phyloP scores from a whole-genome alignment of 169 alveolate species.

The Plasmodium malariae region DNA sequence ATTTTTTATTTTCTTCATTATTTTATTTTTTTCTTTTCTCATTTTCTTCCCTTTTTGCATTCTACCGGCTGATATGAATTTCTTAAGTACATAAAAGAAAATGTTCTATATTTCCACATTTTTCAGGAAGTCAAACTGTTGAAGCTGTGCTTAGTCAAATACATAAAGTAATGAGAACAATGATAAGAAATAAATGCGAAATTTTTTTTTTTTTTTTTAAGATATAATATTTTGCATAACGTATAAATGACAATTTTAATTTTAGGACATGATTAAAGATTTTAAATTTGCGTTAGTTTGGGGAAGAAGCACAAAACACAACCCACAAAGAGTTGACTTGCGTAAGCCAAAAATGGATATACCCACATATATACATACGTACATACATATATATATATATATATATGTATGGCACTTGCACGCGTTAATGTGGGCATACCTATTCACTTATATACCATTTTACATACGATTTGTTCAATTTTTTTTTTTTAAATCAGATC shows the following conservation, averaged over 20 bases:
- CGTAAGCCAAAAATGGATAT: conserved; percentile 75
- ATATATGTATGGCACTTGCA: too few species aligned
- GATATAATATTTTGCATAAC: neutral
- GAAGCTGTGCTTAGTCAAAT: conserved; percentile 81
- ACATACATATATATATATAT: neutral
- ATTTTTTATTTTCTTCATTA: neutral
- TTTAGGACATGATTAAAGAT: conserved; percentile 86
- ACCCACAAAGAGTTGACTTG: conserved; percentile 96
- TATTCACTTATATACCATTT: neutral
- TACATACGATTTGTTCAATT: neutral
- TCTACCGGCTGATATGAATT: neutral
- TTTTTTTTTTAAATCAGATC: conserved; percentile 74
- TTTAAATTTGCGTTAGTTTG: conserved; percentile 97
- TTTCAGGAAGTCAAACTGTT: conserved; percentile 78
- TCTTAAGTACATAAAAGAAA: neutral
- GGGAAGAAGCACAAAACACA: conserved; percentile 97
- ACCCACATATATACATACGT: neutral
- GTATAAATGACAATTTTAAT: conserved; percentile 26
- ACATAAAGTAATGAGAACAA: conserved; percentile 70
- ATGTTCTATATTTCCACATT: neutral
- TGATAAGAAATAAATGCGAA: conserved; percentile 30
- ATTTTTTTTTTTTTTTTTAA: conserved; percentile 37
- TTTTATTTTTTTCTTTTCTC: neutral
- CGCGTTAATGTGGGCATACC: neutral
- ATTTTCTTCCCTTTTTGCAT: neutral